These are phyloP conservation scores for Sisymbrium irio DNA, from an alignment of 345 rosid species.

Conservation along the genomic window DNA sequence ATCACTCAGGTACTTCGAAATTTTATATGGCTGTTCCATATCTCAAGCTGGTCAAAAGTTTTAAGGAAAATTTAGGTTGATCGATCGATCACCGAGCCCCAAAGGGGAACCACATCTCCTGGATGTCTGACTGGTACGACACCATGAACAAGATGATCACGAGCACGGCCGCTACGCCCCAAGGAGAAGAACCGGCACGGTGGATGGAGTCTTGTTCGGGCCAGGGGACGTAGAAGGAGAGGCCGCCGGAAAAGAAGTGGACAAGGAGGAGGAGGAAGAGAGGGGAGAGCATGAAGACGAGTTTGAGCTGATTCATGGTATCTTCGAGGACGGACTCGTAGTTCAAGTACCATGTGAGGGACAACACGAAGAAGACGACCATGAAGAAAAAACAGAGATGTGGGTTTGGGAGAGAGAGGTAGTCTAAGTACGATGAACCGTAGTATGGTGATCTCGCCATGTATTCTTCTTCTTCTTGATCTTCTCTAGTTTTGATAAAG, in stretches of 20 bases:
- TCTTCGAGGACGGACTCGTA: slow-evolving; percentile 52
- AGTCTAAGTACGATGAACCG: slow-evolving; percentile 36
- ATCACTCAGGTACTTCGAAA: neutral
- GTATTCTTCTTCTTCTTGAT: slow-evolving; percentile 25
- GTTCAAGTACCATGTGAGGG: slow-evolving; percentile 54
- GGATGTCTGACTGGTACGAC: slow-evolving; percentile 54
- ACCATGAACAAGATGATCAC: slow-evolving; percentile 52
- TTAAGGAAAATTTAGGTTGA: neutral
- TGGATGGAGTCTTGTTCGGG: slow-evolving; percentile 53
- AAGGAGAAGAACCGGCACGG: slow-evolving; percentile 55
- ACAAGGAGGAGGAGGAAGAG: slow-evolving; percentile 43
- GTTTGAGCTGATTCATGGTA: slow-evolving; percentile 43
- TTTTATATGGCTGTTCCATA: slow-evolving; percentile 17
- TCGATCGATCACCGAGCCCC: slow-evolving; percentile 29
- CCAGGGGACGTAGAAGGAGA: slow-evolving; percentile 36
- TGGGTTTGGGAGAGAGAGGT: slow-evolving; percentile 35
- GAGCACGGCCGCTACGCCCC: slow-evolving; percentile 57
- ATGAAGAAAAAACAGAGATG: slow-evolving; percentile 51
- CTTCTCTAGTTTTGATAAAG: slow-evolving; percentile 18
- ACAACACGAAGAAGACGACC: slow-evolving; percentile 40
- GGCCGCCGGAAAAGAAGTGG: slow-evolving; percentile 44
- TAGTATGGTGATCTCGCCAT: slow-evolving; percentile 41
- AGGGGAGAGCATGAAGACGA: slow-evolving; percentile 42
- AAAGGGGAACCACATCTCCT: slow-evolving; percentile 62
- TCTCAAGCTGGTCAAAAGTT: neutral